These are phyloP conservation scores for Sporothrix phasma DNA, from an alignment of 2,329 filamentous ascomycete species.

Conservation along the genomic window DNA sequence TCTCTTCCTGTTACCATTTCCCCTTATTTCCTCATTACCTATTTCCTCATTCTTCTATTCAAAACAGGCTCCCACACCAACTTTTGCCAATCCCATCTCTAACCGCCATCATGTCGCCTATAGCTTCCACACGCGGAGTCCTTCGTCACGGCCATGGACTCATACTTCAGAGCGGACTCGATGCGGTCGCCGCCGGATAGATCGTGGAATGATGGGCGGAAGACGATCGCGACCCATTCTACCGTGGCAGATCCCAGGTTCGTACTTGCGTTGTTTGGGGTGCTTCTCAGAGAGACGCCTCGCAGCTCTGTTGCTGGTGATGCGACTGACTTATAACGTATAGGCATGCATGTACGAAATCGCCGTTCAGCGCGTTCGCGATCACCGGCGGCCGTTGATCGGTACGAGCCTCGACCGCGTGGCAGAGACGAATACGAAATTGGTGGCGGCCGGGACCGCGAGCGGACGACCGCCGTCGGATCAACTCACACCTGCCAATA, in stretches of 20 bases:
- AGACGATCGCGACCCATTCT: conserved; percentile 50
- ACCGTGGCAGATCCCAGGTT: conserved; percentile 64
- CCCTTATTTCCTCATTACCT: not conserved
- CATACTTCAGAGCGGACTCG: conserved; percentile 43
- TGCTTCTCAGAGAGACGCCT: not conserved
- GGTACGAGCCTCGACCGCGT: conserved; percentile 62
- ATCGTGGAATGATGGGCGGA: conserved; percentile 42
- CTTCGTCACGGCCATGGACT: conserved; percentile 37
- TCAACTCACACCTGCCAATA: conserved; percentile 56
- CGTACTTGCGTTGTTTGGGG: conserved; percentile 22
- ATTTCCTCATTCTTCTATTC: not conserved
- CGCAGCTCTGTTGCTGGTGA: not conserved
- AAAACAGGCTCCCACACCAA: not conserved
- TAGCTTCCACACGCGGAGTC: not conserved
- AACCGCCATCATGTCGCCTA: conserved; percentile 42
- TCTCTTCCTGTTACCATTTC: not conserved
- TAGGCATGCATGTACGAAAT: conserved; percentile 45
- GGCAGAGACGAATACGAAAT: conserved; percentile 54
- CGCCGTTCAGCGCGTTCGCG: conserved; percentile 56
- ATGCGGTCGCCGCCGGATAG: conserved; percentile 46
- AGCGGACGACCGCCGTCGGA: conserved; percentile 52
- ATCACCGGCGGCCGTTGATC: conserved; percentile 61
- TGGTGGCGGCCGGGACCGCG: conserved; percentile 22
- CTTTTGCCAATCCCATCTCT: conserved; percentile 32
- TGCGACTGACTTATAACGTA: conserved; percentile 10